Percentiles rank a stretch among this genome's conserved stretches.
Conservation (phyloP, 148 eudicot genomes). For the Cornus florida region DNA sequence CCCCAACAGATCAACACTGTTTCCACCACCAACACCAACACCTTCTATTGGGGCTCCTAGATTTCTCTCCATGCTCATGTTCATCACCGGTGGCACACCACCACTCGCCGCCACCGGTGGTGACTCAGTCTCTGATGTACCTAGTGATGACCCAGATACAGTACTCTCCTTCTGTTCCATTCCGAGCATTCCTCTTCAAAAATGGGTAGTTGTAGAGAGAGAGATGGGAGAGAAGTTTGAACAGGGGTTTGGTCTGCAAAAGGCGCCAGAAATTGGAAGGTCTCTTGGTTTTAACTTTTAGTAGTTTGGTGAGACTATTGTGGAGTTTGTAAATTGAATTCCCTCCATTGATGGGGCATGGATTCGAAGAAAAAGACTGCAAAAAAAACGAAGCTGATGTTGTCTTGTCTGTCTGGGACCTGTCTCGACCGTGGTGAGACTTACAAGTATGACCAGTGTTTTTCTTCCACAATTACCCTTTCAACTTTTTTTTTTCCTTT, state of each 20-base stretch:
- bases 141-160: constrained; percentile 44
- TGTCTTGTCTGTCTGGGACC: background rate
- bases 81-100: constrained; percentile 10
- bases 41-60: constrained; percentile 7
- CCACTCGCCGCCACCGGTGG: constrained; percentile 21
- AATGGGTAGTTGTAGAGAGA: background rate
- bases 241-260: background rate
- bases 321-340: background rate
- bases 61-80: background rate
- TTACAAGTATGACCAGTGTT: background rate
- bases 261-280: constrained; percentile 16
- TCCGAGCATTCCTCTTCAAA: background rate
- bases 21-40: constrained; percentile 16
- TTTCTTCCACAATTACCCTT: constrained; percentile 2
- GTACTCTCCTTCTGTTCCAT: constrained; percentile 57
- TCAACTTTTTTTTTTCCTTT: background rate
- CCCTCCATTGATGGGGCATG: constrained; percentile 11
- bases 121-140: constrained; percentile 38
- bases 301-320: constrained; percentile 7
- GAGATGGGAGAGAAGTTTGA: background rate
- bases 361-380: background rate
- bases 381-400: background rate
- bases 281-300: background rate
- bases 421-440: background rate
- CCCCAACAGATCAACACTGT: constrained; percentile 15